phyloP scores from a whole-genome alignment of 2,329 filamentous ascomycete genomes.

The Diaporthe humulicola region DNA sequence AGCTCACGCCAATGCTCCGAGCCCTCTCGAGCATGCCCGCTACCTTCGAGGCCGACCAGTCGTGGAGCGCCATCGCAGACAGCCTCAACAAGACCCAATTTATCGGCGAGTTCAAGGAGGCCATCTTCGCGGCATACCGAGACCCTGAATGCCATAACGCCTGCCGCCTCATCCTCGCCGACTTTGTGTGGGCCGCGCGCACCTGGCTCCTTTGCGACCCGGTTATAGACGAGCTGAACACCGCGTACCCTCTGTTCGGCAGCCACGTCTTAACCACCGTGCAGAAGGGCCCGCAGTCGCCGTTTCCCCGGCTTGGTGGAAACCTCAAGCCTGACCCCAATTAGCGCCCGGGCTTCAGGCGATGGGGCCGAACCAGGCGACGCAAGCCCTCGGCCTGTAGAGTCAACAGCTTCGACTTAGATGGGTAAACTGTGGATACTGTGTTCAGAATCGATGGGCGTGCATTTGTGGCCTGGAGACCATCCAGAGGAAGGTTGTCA shows the following conservation, averaged over 20 bases:
- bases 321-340: background rate
- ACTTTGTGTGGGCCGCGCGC: background rate
- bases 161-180: background rate
- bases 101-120: background rate
- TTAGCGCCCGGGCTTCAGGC: background rate
- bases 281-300: background rate
- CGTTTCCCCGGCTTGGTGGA: background rate
- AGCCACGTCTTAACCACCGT: background rate
- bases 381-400: no score
- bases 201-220: background rate
- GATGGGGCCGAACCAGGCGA: no score
- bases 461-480: no score
- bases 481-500: no score
- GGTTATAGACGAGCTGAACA: background rate
- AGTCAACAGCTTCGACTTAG: no score
- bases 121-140: fast-evolving
- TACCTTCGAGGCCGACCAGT: no score
- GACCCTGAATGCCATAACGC: no score
- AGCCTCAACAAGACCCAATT: no score
- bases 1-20: background rate
- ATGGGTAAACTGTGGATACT: no score
- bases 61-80: no score
- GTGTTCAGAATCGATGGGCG: no score
- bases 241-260: background rate
- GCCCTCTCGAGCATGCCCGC: no score